Evolutionary conservation across 495 filamentous ascomycete genomes (phyloP).

Genomic region (Penicillium flavigenum): DNA sequence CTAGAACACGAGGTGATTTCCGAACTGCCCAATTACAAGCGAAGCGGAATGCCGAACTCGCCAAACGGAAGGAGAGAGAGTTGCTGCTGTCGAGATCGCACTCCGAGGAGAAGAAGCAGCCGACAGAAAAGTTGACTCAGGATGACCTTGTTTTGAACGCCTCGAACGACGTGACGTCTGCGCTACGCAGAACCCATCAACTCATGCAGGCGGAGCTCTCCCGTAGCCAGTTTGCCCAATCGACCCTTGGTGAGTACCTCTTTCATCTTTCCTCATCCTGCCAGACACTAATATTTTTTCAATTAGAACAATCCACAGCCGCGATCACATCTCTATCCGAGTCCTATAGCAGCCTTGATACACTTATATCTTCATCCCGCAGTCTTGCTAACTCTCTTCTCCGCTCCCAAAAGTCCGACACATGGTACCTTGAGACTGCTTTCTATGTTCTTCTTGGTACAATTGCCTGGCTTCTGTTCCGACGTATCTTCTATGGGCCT

Average conservation of each 20-base stretch:
- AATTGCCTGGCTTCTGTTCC: slow-evolving; percentile 80
- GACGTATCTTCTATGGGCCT: slow-evolving; percentile 83
- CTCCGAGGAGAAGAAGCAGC: slow-evolving; percentile 36
- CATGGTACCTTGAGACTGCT: slow-evolving; percentile 90
- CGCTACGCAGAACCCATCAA: slow-evolving; percentile 79
- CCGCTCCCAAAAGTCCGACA: slow-evolving; percentile 87
- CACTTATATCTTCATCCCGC: slow-evolving; percentile 67
- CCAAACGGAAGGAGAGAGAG: slow-evolving; percentile 73
- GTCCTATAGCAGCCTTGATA: slow-evolving; percentile 74
- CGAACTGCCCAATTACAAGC: slow-evolving; percentile 82
- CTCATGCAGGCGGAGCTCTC: slow-evolving; percentile 80
- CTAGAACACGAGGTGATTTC: slow-evolving; percentile 70
- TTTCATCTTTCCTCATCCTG: neutral
- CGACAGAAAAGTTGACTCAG: slow-evolving; percentile 55
- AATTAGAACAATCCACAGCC: slow-evolving; percentile 64
- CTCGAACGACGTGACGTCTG: slow-evolving; percentile 78
- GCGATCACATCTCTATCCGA: slow-evolving; percentile 77
- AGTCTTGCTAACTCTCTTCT: slow-evolving; percentile 77
- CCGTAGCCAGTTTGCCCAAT: slow-evolving; percentile 80
- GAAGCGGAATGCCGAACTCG: slow-evolving; percentile 69
- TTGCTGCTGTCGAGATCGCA: slow-evolving; percentile 62
- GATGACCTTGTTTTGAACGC: slow-evolving; percentile 70
- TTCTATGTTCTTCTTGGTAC: slow-evolving; percentile 77
- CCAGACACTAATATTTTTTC: slow-evolving; percentile 13
- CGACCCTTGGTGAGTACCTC: slow-evolving; percentile 61